Evolutionary conservation across 192 early-diverging fungal genomes (phyloP).

Genomic region (Gonapodya prolifera): DNA sequence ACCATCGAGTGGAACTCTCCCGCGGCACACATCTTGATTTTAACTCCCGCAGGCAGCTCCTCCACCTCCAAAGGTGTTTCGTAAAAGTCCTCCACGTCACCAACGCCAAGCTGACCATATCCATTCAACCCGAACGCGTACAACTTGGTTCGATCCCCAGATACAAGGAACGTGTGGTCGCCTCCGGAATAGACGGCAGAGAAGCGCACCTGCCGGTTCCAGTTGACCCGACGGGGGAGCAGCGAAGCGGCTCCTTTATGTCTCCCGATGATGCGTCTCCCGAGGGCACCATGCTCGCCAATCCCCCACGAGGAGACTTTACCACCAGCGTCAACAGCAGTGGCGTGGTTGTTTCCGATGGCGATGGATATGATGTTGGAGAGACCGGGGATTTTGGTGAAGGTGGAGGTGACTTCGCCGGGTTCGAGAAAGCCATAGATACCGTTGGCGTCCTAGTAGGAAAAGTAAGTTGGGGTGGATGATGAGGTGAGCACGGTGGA

Average conservation of each 20-base stretch:
- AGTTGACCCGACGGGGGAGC: conserved; percentile 19
- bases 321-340: conserved; percentile 60
- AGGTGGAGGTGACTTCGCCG: conserved; percentile 47
- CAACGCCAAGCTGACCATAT: conserved; percentile 69
- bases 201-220: conserved; percentile 27
- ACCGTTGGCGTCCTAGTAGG: conserved; percentile 57
- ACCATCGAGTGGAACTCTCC: conserved; percentile 80
- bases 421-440: conserved; percentile 67
- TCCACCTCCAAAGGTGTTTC: conserved; percentile 43
- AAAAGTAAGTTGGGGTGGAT: too few species aligned
- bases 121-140: conserved; percentile 86
- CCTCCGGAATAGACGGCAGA: conserved; percentile 58
- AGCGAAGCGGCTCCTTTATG: conserved; percentile 20
- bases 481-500: too few species aligned
- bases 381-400: conserved; percentile 42
- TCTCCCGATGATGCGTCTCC: conserved; percentile 63
- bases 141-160: conserved; percentile 39
- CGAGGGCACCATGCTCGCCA: conserved; percentile 79
- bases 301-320: conserved; percentile 82
- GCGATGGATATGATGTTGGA: conserved; percentile 61
- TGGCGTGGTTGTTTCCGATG: conserved; percentile 74
- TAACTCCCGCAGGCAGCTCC: conserved; percentile 22
- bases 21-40: conserved; percentile 46
- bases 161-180: conserved; percentile 74
- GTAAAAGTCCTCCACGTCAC: conserved; percentile 24